Conservation (phyloP, 2,329 filamentous ascomycete genomes). For the Cercospora beticola region DNA sequence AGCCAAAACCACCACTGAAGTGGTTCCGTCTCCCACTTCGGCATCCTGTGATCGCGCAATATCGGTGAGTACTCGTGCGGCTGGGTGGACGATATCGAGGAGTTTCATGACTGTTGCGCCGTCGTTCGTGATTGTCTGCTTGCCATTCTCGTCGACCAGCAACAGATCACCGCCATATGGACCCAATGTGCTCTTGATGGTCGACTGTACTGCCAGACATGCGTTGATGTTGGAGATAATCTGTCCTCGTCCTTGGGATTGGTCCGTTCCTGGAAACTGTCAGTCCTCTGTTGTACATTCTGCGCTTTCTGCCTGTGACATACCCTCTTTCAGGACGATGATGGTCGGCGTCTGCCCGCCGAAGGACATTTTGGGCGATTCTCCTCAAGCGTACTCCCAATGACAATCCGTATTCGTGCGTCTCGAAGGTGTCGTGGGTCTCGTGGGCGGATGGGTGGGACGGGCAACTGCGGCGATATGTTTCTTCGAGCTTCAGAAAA, state of each 20-base stretch:
- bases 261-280: conserved; percentile 74
- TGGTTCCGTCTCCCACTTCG: conserved; percentile 97
- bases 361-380: conserved; percentile 72
- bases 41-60: conserved; percentile 98
- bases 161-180: conserved; percentile 96
- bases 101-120: conserved; percentile 99
- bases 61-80: conserved; percentile 93
- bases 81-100: conserved; percentile 96
- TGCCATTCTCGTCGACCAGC: conserved; percentile 93
- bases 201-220: conserved; percentile 90
- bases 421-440: not conserved
- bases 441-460: not conserved
- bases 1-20: conserved; percentile 94
- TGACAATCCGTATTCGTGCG: not conserved
- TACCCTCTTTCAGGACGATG: conserved; percentile 96
- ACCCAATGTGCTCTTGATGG: conserved; percentile 92
- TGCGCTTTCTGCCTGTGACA: conserved; percentile 37
- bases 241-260: conserved; percentile 95
- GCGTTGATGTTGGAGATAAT: conserved; percentile 98
- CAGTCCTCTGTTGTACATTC: conserved; percentile 14
- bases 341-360: conserved; percentile 97
- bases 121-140: conserved; percentile 97
- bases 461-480: conserved; percentile 1
- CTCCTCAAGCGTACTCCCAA: not conserved
- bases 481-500: conserved; percentile 12